Base-by-base conservation (phyloP, 2,329 filamentous ascomycete species). In the Colletotrichum sp. region DNA sequence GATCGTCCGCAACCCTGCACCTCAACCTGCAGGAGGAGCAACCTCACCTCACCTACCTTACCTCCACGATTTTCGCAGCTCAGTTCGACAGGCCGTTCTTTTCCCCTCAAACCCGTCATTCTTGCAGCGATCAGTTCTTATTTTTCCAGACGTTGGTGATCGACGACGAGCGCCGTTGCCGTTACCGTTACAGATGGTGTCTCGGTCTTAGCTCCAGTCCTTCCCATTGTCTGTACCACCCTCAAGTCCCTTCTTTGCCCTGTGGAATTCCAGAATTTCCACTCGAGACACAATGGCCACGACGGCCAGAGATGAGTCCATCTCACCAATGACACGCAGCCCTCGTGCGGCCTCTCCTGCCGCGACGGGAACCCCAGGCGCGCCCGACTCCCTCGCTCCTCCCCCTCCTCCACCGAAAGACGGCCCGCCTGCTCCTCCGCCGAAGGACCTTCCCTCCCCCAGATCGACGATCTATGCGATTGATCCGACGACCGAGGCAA, bases 311-410 rank as follows among this genome's bases (percentile, higher is more conserved):
- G 79, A 81, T 72, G 78, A 78, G 8, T 80, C 80, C 13, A 71
- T 81, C 64, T 82, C 80, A 55, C 79, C 80, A 60, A 76, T 79
- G 77, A 78, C 78, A 57, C 65, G 65, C 57, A 76, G 71, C 55
- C 67, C 74, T 59, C 65, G 52, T 26, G 70, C 77, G 32, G 61
- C 67, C 52, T 70, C 63, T 16, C 39, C 68, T 30, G n/a, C 76
- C 66, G 36, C 75, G 66, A 28, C 74, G 16, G 26, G 61, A 52
- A 61, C 65, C 66, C 28, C 72, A 26, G 26, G 55, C 64, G 48
- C 61, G n/a, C 72, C 30, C 67, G 71, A 63, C 67, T 66, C 26
- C 24, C 71, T 75, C 18, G 57, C 76, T 8, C 68, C 72, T 30
- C 69, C 70, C n/a, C 39, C 69, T 52, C 70, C 70, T 55, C 72